phyloP scores from a whole-genome alignment of 768 basidiomycete genomes.

The Leccinellum albellum region DNA sequence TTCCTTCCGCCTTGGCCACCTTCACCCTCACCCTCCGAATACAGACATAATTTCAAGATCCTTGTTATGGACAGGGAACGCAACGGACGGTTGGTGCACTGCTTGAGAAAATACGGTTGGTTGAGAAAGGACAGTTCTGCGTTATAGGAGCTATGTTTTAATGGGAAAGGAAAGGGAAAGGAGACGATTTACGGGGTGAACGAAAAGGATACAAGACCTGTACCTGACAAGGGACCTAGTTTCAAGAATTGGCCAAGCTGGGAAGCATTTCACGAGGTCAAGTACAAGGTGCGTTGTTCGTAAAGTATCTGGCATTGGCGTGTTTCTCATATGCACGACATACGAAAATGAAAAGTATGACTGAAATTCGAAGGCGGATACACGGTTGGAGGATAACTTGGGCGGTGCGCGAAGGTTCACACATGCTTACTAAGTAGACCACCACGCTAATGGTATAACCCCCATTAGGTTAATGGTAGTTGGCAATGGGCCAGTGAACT shows the following conservation, averaged over 20 bases:
- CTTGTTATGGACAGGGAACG: conserved; percentile 47
- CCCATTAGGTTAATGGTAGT: no score
- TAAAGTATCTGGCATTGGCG: background rate
- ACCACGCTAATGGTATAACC: no score
- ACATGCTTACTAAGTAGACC: no score
- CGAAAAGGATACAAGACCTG: conserved; percentile 36
- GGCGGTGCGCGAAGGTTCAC: no score
- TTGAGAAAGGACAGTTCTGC: conserved; percentile 26
- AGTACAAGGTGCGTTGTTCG: conserved; percentile 52
- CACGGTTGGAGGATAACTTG: no score
- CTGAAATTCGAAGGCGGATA: conserved; percentile 48
- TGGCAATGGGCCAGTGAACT: no score
- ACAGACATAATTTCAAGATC: conserved; percentile 55
- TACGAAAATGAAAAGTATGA: conserved; percentile 55
- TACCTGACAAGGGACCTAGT: conserved; percentile 41
- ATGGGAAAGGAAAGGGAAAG: conserved; percentile 63
- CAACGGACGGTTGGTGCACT: conserved; percentile 37
- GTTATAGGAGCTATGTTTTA: conserved; percentile 39
- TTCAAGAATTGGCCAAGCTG: conserved; percentile 32
- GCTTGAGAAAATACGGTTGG: conserved; percentile 39
- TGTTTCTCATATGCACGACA: conserved; percentile 2
- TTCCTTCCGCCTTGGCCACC: conserved; percentile 49
- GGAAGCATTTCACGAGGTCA: conserved; percentile 41
- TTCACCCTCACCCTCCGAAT: conserved; percentile 46
- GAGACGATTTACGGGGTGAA: conserved; percentile 52